Percentiles rank a stretch among this genome's conserved stretches.
Conservation (phyloP, 2,329 filamentous ascomycete species). For the Moelleriella libera region DNA sequence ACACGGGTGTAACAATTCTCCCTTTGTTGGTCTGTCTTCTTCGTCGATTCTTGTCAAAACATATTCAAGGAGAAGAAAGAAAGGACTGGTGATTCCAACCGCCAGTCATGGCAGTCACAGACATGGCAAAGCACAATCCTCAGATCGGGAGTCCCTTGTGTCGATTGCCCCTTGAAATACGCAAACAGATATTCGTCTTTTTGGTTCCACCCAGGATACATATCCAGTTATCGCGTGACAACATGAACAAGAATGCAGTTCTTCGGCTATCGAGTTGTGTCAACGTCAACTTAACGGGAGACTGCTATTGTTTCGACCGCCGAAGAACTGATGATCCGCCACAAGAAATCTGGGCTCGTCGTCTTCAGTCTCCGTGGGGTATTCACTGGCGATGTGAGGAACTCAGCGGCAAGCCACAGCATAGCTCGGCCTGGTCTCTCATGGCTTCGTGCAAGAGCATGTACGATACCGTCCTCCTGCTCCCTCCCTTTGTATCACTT, state of each 20-base stretch:
- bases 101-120: neutral
- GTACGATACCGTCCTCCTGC: neutral
- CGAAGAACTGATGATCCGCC: constrained; percentile 3
- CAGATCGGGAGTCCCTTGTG: neutral
- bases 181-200: constrained; percentile 1
- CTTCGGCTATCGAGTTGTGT: constrained; percentile 3
- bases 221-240: neutral
- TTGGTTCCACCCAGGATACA: constrained; percentile 1
- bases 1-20: no score
- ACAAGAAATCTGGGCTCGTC: constrained; percentile 4
- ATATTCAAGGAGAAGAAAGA: neutral
- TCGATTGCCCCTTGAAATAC: neutral
- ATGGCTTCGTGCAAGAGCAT: constrained; percentile 3
- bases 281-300: neutral
- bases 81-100: neutral
- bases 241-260: neutral
- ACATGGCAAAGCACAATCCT: neutral
- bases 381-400: constrained; percentile 6
- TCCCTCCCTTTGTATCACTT: neutral
- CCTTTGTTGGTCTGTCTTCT: no score
- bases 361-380: constrained; percentile 3
- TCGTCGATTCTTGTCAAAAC: neutral
- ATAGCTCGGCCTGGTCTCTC: constrained; percentile 1
- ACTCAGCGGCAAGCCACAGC: neutral
- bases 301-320: constrained; percentile 5